These are phyloP conservation scores for Neohortaea acidophila DNA, from an alignment of 495 filamentous ascomycete genomes.

Conservation along the genomic window DNA sequence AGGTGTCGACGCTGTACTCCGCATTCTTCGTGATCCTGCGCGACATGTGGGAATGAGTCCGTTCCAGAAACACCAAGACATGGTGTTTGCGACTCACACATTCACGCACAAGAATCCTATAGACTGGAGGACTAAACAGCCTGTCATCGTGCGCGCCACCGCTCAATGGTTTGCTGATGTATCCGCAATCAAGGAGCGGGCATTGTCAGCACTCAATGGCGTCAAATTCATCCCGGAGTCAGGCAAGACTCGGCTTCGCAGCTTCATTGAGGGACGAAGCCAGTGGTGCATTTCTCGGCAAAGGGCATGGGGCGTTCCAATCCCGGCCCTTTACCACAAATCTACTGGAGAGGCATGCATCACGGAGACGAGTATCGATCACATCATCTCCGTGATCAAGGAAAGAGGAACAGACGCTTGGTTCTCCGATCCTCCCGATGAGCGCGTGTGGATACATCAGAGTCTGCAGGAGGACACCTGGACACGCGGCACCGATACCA, in stretches of 20 bases:
- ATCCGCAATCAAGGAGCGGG: constrained; percentile 55
- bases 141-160: constrained; percentile 79
- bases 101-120: constrained; percentile 90
- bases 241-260: constrained; percentile 57
- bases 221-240: constrained; percentile 65
- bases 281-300: constrained; percentile 99
- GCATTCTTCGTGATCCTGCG: constrained; percentile 16
- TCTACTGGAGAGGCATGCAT: constrained; percentile 46
- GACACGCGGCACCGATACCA: constrained; percentile 78
- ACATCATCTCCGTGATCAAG: constrained; percentile 68
- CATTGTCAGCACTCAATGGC: constrained; percentile 48
- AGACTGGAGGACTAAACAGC: constrained; percentile 90
- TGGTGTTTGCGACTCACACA: constrained; percentile 50
- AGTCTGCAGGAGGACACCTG: constrained; percentile 37
- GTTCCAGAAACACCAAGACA: constrained; percentile 1
- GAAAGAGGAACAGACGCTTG: constrained; percentile 73
- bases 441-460: constrained; percentile 56
- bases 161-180: constrained; percentile 97
- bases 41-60: not conserved
- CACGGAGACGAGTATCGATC: constrained; percentile 60
- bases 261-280: constrained; percentile 70
- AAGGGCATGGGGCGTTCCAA: constrained; percentile 89
- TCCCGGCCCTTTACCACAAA: constrained; percentile 72
- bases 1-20: constrained; percentile 52
- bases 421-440: constrained; percentile 71